phyloP scores from a whole-genome alignment of 495 filamentous ascomycete species.

The Penicillium desertorum region DNA sequence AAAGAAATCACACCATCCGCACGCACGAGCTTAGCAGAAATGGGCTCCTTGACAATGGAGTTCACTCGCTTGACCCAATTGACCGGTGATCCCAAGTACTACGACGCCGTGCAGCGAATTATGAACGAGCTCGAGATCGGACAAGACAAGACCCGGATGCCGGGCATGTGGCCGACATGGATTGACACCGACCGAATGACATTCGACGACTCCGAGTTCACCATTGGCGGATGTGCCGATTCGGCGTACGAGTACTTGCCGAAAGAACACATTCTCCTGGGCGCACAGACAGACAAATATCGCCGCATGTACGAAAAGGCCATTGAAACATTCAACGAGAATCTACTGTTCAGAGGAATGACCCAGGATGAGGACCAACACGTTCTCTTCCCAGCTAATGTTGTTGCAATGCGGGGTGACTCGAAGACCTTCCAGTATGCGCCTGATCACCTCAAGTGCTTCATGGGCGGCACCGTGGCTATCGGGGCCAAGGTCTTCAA shows the following conservation, averaged over 20 bases:
- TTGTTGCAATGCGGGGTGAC: slow-evolving; percentile 26
- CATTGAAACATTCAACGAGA: slow-evolving; percentile 66
- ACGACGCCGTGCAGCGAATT: slow-evolving; percentile 88
- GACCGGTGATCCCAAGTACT: slow-evolving; percentile 82
- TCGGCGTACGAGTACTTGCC: slow-evolving; percentile 96
- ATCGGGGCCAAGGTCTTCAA: slow-evolving; percentile 61
- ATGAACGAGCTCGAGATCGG: slow-evolving; percentile 73
- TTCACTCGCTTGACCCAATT: slow-evolving; percentile 92
- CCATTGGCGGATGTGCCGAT: slow-evolving; percentile 85
- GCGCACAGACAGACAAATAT: slow-evolving; percentile 76
- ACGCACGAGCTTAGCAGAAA: slow-evolving; percentile 66
- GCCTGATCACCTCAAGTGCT: slow-evolving; percentile 61
- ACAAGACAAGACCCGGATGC: slow-evolving; percentile 66
- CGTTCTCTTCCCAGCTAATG: slow-evolving; percentile 71
- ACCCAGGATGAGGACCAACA: slow-evolving; percentile 64
- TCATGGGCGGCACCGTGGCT: slow-evolving; percentile 60
- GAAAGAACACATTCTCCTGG: slow-evolving; percentile 76
- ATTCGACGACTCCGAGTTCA: slow-evolving; percentile 58
- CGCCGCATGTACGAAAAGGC: slow-evolving; percentile 73
- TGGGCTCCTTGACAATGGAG: slow-evolving; percentile 86
- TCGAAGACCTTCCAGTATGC: slow-evolving; percentile 37
- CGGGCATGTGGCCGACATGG: slow-evolving; percentile 80
- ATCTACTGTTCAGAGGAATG: slow-evolving; percentile 82
- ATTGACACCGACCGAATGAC: slow-evolving; percentile 60
- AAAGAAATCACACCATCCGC: slow-evolving; percentile 40